Evolutionary conservation across 768 basidiomycete species (phyloP).

Genomic region (Infundibulicybe gibba): DNA sequence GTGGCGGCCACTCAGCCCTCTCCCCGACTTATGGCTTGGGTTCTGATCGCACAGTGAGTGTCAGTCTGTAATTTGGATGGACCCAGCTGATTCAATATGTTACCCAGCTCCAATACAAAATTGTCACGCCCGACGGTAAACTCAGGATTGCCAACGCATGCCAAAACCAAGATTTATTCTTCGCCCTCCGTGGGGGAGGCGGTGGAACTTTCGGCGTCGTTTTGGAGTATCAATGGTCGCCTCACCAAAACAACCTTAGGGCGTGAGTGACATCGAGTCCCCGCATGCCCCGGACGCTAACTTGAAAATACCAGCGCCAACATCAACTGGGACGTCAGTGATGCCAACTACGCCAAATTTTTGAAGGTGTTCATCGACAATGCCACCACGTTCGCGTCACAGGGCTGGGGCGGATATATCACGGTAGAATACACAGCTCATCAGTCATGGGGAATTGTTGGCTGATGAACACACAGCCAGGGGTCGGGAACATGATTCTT

Average conservation of each 20-base stretch:
- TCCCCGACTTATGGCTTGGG: conserved; percentile 43
- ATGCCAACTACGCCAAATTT: too few relatives aligned
- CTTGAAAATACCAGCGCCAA: background rate
- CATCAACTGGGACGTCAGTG: conserved; percentile 4
- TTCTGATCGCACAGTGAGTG: conserved; percentile 39
- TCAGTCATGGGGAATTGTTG: too few relatives aligned
- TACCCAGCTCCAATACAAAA: conserved; percentile 40
- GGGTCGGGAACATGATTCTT: too few relatives aligned
- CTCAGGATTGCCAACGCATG: conserved; percentile 42
- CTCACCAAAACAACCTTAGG: conserved; percentile 32
- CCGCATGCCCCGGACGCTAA: too few relatives aligned
- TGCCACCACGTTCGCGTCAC: conserved; percentile 34
- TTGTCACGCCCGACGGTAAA: conserved; percentile 51
- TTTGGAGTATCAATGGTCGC: conserved; percentile 32
- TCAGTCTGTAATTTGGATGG: background rate
- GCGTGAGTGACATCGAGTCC: conserved; percentile 2
- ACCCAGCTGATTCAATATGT: background rate
- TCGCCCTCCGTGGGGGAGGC: conserved; percentile 46
- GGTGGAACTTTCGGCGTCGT: conserved; percentile 47
- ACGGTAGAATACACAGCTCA: background rate
- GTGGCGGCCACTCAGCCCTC: conserved; percentile 41
- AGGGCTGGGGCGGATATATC: conserved; percentile 37
- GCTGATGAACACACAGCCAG: too few relatives aligned
- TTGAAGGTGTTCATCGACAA: conserved; percentile 12
- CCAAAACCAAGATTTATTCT: conserved; percentile 51